Base-by-base conservation (phyloP, 148 eudicot species). In the Tetragonia tetragonoides region DNA sequence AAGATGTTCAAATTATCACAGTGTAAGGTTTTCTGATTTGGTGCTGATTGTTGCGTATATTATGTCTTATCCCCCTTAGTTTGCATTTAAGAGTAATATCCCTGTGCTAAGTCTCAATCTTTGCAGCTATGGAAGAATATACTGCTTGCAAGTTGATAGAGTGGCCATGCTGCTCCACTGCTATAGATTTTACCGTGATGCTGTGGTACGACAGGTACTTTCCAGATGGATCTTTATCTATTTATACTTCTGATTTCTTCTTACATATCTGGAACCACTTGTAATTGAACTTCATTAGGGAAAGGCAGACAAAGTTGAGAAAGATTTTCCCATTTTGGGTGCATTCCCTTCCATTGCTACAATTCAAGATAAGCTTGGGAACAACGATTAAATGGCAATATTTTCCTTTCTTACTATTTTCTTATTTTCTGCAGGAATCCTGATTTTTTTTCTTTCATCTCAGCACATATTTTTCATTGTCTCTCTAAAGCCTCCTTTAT, bases 131-230 rank as follows among this genome's bases (percentile, higher is more conserved):
- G 99, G 99, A 79, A 89, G 99, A 84, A 90, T 96, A 81, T 96
- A 96, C 83, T 91, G 99, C 89, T 88, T 96, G 82, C 99, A 96
- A 89, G 85, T 96, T 75, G 99, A 96, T 84, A 88, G 88, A 84
- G 87, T 88, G 53, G 97, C 99, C 68, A 96, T 93, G 98, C 86
- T 88, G 75, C 99, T 96, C 79, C 92, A 93, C 82, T 88, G 81
- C 46, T 93, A 93, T 85, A 87, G 99, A 78, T 90, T 96, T 79
- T 96, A 96, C 66, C 93, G 99, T 56, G 99, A 96, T 91, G 98
- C 99, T 83, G 93, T 96, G 75, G 90, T 96, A 47, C 99, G 89
- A 72, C 99, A 96, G 98, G 99, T 90, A 83, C 60, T 75, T 49
- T 60, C 3, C 3, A 15, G 64, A 44, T 53, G 20, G 44, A n/a